Conservation (phyloP, 2,329 filamentous ascomycete genomes). For the Colletotrichum horii region DNA sequence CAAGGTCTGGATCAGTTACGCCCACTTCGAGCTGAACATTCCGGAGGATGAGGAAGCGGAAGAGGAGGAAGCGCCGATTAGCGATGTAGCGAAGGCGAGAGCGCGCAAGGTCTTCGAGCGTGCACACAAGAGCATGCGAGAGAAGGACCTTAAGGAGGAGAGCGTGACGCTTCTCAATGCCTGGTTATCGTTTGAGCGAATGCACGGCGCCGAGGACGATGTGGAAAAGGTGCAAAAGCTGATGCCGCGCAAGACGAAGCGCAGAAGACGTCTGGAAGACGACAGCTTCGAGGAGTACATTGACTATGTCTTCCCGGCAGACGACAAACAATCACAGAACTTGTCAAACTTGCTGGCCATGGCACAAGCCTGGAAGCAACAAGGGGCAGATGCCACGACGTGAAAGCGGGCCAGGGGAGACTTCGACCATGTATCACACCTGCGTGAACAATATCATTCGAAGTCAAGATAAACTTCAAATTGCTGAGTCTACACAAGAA, state of each 20-base stretch:
- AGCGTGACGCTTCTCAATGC: conserved; percentile 89
- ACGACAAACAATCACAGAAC: conserved; percentile 85
- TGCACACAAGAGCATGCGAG: conserved; percentile 85
- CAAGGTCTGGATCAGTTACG: conserved; percentile 99
- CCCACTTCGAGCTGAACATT: conserved; percentile 96
- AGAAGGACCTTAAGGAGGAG: conserved; percentile 90
- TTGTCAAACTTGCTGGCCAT: conserved; percentile 83
- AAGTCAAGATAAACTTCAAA: background rate
- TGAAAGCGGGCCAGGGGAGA: background rate
- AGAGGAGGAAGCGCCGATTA: conserved; percentile 72
- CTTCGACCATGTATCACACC: background rate
- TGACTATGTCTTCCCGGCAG: conserved; percentile 96
- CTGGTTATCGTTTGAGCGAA: conserved; percentile 91
- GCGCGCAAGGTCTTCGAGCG: conserved; percentile 85
- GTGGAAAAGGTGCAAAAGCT: conserved; percentile 85
- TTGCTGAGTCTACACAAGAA: background rate
- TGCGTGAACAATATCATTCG: background rate
- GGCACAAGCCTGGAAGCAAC: conserved; percentile 88
- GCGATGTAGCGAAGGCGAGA: conserved; percentile 81
- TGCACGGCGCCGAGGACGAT: conserved; percentile 77
- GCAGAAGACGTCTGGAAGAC: conserved; percentile 88
- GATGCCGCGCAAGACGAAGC: conserved; percentile 94
- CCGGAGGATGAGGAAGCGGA: conserved; percentile 73
- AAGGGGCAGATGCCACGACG: conserved; percentile 39
- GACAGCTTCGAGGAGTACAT: conserved; percentile 96